These are phyloP conservation scores for Penicillium thymicola DNA, from an alignment of 2,329 filamentous ascomycete genomes.

Conservation along the genomic window DNA sequence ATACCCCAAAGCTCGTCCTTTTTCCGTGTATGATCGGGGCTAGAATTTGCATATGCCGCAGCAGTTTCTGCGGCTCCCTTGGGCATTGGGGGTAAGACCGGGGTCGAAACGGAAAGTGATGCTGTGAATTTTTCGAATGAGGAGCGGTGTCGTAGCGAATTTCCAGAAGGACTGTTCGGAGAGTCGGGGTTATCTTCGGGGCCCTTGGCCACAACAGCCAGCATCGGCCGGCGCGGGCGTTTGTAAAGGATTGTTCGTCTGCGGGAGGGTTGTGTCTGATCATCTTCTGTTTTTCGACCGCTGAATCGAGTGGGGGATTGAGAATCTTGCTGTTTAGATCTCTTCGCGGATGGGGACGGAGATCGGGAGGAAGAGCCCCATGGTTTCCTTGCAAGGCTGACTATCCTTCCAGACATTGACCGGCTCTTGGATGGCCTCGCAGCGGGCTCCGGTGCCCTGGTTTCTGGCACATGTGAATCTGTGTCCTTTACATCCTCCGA, in stretches of 20 bases:
- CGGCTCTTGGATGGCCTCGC: conserved; percentile 43
- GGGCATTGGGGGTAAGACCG: conserved; percentile 48
- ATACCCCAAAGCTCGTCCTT: conserved; percentile 68
- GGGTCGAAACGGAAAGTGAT: conserved; percentile 43
- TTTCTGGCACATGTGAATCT: conserved; percentile 25
- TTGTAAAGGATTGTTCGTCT: conserved; percentile 36
- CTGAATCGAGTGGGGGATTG: conserved; percentile 21
- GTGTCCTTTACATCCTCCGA: conserved; percentile 36
- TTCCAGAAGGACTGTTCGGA: conserved; percentile 40
- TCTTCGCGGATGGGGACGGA: conserved; percentile 43
- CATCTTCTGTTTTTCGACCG: conserved; percentile 20
- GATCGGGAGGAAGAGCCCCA: conserved; percentile 49
- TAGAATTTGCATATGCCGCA: conserved; percentile 31
- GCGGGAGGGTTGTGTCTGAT: conserved; percentile 24
- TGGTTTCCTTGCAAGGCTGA: conserved; percentile 50
- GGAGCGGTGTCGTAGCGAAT: conserved; percentile 39
- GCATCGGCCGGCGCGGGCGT: conserved; percentile 41
- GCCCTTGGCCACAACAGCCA: conserved; percentile 37
- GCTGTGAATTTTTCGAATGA: conserved; percentile 49
- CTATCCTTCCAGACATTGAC: conserved; percentile 50
- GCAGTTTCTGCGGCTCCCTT: conserved; percentile 41
- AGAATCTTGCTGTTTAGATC: conserved; percentile 30
- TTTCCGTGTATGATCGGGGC: conserved; percentile 48
- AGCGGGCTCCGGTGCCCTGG: conserved; percentile 29
- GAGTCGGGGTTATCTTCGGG: conserved; percentile 34